Percentiles rank a stretch among this genome's conserved stretches.
Conservation (phyloP, 345 rosid species). For the Eucalyptus sp. region DNA sequence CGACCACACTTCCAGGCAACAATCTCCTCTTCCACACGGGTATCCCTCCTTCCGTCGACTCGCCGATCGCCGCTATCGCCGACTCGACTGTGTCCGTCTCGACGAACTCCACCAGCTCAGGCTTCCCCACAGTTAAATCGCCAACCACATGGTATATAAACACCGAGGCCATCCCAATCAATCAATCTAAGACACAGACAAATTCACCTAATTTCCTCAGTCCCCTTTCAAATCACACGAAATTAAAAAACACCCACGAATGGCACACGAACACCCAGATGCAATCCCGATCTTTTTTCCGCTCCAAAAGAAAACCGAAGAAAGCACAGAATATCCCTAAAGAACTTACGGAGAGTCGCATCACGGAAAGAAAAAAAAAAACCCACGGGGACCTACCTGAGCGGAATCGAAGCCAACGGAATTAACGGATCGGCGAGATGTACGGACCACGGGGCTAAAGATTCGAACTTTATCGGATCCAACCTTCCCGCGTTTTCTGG, state of each 20-base stretch:
- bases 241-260: neutral
- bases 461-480: neutral
- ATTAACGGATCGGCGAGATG: neutral
- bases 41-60: constrained; percentile 85
- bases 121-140: constrained; percentile 98
- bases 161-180: constrained; percentile 61
- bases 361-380: neutral
- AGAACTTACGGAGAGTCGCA: neutral
- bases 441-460: neutral
- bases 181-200: neutral
- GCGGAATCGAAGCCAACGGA: neutral
- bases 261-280: neutral
- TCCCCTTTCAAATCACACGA: neutral
- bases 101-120: constrained; percentile 72
- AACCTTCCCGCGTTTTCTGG: neutral
- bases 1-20: constrained; percentile 27
- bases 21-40: constrained; percentile 82
- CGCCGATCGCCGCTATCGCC: constrained; percentile 77
- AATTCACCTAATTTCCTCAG: neutral
- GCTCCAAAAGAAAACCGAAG: neutral
- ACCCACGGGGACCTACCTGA: neutral
- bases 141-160: constrained; percentile 90
- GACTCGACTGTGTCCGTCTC: constrained; percentile 84
- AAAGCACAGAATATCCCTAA: neutral
- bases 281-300: neutral